Evolutionary conservation across 306 rosid species (phyloP), one percentile per base, ranked within the genome.

Genomic region (Prunus salicina): DNA sequence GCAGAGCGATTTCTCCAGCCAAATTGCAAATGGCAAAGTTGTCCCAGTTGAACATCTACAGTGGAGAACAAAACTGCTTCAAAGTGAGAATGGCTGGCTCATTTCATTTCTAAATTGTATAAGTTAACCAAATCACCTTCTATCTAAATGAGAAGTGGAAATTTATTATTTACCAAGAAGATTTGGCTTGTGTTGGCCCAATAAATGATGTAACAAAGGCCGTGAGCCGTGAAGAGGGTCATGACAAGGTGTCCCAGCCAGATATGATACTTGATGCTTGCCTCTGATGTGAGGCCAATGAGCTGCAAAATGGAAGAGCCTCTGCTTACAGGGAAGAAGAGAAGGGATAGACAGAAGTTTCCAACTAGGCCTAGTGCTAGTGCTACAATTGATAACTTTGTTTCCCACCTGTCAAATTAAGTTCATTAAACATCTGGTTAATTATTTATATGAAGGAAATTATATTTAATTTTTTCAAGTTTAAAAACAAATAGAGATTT

Each of bases 1-100:
- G 82, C 60, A 88, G 62, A 50, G 96, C 71, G 27, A 84, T 57
- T 67, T 72, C 96, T 77, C 89, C 96, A 13, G 92, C 92, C 75
- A 86, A 70, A 77, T 86, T 88, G 79, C 89, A 86, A 49, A 83
- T 47, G 3, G 92, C 89, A 73, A 78, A 56, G 76, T 80, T 81
- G 77, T 50, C 45, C 92, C 96, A 90, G 55, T 67, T 76, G 16
- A 88, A 66, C 79, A 84, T 72, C 91, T 90, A 80, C 80, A 72
- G 34, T 27, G 24, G 13, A 5, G 41, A 34, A 34, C 41, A 34
- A 47, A 30, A 74, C 5, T 43, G 16, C 14, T 32, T 72, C 3
- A 8, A 32, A 3, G 24, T 8, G 47, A 34, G 25, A 64, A 32
- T 25, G 64, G 32, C 18, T 60, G 12, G 51, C 16, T 47, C 51